Evolutionary conservation across 345 rosid genomes (phyloP).

Genomic region (Kandelia obovata): DNA sequence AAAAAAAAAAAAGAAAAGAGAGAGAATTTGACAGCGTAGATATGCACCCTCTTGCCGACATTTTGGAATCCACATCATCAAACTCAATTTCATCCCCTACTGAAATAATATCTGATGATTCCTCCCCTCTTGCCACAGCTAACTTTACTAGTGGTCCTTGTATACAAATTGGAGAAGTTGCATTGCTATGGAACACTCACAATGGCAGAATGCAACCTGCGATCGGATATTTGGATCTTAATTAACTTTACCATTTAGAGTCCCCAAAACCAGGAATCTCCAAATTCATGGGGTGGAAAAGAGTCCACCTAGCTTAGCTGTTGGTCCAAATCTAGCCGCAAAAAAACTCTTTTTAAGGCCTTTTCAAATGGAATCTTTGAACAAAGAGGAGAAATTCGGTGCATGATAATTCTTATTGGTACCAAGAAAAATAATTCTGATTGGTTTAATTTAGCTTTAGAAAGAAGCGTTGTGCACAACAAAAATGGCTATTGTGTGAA

Average conservation of each 20-base stretch:
- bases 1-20: conserved; percentile 5
- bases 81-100: conserved; percentile 23
- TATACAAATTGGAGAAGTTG: conserved; percentile 39
- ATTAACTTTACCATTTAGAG: background rate
- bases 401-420: background rate
- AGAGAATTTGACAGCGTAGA: background rate
- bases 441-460: background rate
- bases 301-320: conserved; percentile 5
- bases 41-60: conserved; percentile 21
- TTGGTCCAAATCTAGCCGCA: conserved; percentile 12
- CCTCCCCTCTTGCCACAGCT: conserved; percentile 12
- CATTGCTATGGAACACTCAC: no score
- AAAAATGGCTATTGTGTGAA: conserved; percentile 26
- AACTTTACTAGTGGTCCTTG: conserved; percentile 35
- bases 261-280: conserved; percentile 12
- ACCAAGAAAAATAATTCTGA: background rate
- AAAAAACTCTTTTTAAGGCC: background rate
- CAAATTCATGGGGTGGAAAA: background rate
- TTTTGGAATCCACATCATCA: conserved; percentile 41
- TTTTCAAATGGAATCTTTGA: conserved; percentile 20
- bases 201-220: no score
- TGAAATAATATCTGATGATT: conserved; percentile 28
- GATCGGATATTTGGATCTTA: no score
- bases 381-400: conserved; percentile 6
- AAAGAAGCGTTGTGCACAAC: conserved; percentile 11